Conservation (phyloP, 1,284 basidiomycete genomes). For the Macrocystidia cucumis region DNA sequence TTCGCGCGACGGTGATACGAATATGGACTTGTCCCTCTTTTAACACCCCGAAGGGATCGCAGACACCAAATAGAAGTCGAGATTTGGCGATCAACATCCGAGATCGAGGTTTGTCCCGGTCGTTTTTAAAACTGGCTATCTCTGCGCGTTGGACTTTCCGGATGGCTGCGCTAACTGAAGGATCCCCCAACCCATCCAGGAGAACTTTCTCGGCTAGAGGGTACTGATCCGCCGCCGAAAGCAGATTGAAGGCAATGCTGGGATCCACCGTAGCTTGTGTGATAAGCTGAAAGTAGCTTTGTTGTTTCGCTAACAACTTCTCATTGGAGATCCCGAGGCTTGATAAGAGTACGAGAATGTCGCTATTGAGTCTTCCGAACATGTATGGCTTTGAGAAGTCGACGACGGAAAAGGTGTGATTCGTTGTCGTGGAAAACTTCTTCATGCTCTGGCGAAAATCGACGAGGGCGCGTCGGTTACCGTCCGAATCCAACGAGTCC, state of each 20-base stretch:
- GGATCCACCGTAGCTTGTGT: constrained; percentile 34
- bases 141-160: constrained; percentile 37
- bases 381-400: constrained; percentile 53
- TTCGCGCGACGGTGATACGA: constrained; percentile 41
- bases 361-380: constrained; percentile 60
- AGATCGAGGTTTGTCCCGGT: constrained; percentile 40
- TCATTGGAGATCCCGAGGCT: constrained; percentile 53
- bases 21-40: constrained; percentile 57
- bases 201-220: constrained; percentile 42
- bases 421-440: constrained; percentile 47
- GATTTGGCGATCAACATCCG: constrained; percentile 56
- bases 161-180: constrained; percentile 30
- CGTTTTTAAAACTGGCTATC: constrained; percentile 43
- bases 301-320: constrained; percentile 43
- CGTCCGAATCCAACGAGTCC: too few relatives aligned
- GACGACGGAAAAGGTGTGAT: constrained; percentile 57
- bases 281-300: constrained; percentile 53
- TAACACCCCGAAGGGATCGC: constrained; percentile 54
- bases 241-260: constrained; percentile 44
- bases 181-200: constrained; percentile 44
- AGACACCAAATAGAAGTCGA: constrained; percentile 54
- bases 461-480: constrained; percentile 32
- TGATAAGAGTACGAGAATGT: constrained; percentile 55
- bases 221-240: constrained; percentile 40
- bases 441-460: constrained; percentile 62